Evolutionary conservation across 441 rosid species (phyloP), one percentile per base, ranked within the genome.

Genomic region (Adansonia madagascariensis): DNA sequence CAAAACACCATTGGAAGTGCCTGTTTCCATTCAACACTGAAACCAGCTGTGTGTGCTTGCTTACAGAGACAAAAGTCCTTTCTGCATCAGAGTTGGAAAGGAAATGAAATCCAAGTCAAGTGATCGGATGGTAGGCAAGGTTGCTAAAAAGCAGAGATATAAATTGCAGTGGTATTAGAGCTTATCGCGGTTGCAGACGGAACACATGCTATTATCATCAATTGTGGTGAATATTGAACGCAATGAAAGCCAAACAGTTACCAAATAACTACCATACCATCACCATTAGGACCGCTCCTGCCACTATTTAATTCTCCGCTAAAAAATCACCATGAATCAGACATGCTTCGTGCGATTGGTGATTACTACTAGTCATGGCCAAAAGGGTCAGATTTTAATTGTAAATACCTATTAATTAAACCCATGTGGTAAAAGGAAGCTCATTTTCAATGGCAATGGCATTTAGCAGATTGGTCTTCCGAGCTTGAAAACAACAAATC

Each of bases 1-100:
- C 22, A n/a, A 53, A 53, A 12, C 73, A 64, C 81, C 79, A 70
- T 71, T 77, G 81, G 52, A 74, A 80, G 82, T 74, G 82, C 76
- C 41, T 17, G 63, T 47, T 74, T 70, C 79, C 39, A 41, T 67
- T 61, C 78, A 17, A 31, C 67, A 62, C 44, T 31, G 44, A 12
- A 43, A 12, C 17, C 17, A n/a, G 18, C 0, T 53, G 6, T 20
- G 17, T 24, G 1, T 11, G 43, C n/a, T 2, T 27, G 31, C 31
- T 27, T 12, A 61, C 17, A 11, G 18, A 35, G 12, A 15, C 0
- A 11, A 52, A 68, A 27, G 43, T 71, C 71, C 44, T 59, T n/a
- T 11, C 8, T 67, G 5, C 56, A 67, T 67, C 27, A 1, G 56
- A 52, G 15, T 6, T 15, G 56, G 15, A n/a, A 52, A 52, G 2